Percentiles rank a stretch among this genome's conserved stretches.
Conservation (phyloP, 345 rosid genomes). For the Combretum micranthum region DNA sequence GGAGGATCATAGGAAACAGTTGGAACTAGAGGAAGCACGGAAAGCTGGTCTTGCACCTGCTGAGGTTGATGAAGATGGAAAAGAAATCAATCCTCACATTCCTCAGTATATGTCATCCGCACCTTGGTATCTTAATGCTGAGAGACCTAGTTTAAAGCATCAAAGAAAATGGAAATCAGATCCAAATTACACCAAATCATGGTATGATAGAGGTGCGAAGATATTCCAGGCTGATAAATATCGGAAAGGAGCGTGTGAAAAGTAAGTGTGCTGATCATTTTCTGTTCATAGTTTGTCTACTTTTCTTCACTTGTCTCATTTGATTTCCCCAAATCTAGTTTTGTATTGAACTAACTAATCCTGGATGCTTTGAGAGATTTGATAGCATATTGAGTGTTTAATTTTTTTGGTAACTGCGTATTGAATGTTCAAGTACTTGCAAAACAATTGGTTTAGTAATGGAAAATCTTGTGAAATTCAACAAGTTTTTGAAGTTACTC, state of each 20-base stretch:
- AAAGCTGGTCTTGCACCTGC: conserved; percentile 75
- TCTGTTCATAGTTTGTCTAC: not conserved
- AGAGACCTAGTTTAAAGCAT: conserved; percentile 75
- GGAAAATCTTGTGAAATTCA: too few relatives aligned
- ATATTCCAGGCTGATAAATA: conserved; percentile 60
- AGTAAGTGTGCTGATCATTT: conserved; percentile 29
- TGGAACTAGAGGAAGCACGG: conserved; percentile 66
- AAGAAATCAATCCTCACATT: conserved; percentile 56
- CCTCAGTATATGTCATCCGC: conserved; percentile 71
- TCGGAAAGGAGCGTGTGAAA: conserved; percentile 67
- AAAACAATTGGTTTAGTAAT: too few relatives aligned
- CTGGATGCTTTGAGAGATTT: too few relatives aligned
- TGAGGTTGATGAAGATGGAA: conserved; percentile 66
- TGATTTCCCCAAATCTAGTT: not conserved
- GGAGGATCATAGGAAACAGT: conserved; percentile 57
- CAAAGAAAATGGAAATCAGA: conserved; percentile 83
- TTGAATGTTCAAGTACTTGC: too few relatives aligned
- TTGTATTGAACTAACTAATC: too few relatives aligned
- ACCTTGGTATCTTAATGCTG: conserved; percentile 55
- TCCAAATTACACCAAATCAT: conserved; percentile 67
- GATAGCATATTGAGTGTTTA: too few relatives aligned
- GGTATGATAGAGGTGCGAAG: conserved; percentile 75
- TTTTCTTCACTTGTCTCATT: not conserved
- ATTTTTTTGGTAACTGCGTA: too few relatives aligned
- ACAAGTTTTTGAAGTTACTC: too few relatives aligned